phyloP scores from a whole-genome alignment of 129 eudicot species.

The Flaveria sonorensis region DNA sequence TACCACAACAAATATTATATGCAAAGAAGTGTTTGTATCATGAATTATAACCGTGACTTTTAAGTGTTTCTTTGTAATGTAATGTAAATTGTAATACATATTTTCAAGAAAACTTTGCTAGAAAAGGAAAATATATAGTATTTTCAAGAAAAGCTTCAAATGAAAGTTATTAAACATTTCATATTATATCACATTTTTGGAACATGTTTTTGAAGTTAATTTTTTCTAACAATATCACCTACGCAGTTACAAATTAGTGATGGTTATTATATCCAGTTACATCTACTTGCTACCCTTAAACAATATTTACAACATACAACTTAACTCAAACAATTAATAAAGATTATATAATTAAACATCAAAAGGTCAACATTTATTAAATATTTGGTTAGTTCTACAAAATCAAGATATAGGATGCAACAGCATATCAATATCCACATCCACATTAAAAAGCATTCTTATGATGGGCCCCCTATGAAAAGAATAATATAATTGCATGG shows the following conservation, averaged over 20 bases:
- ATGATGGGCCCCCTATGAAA: constrained; percentile 42
- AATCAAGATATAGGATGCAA: constrained; percentile 27
- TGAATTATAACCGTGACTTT: too few relatives aligned
- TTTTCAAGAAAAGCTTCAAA: not conserved
- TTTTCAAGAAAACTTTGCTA: not conserved
- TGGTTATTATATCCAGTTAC: not conserved
- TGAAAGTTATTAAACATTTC: not conserved
- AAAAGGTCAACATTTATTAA: constrained; percentile 10
- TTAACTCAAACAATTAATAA: not conserved
- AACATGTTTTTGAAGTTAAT: not conserved
- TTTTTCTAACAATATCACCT: constrained; percentile 6
- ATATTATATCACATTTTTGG: not conserved
- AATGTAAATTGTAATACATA: too few relatives aligned
- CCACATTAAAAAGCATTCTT: constrained; percentile 35
- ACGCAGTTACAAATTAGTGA: not conserved
- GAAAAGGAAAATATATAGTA: not conserved
- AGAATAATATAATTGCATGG: constrained; percentile 46
- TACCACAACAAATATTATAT: too few relatives aligned
- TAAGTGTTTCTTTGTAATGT: too few relatives aligned
- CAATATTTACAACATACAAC: not conserved
- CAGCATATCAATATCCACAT: constrained; percentile 36
- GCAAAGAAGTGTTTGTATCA: too few relatives aligned
- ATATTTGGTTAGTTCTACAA: constrained; percentile 11
- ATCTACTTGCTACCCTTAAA: not conserved
- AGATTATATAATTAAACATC: constrained; percentile 8